Conservation (phyloP, 768 basidiomycete species). For the Hygrocybe punicea region DNA sequence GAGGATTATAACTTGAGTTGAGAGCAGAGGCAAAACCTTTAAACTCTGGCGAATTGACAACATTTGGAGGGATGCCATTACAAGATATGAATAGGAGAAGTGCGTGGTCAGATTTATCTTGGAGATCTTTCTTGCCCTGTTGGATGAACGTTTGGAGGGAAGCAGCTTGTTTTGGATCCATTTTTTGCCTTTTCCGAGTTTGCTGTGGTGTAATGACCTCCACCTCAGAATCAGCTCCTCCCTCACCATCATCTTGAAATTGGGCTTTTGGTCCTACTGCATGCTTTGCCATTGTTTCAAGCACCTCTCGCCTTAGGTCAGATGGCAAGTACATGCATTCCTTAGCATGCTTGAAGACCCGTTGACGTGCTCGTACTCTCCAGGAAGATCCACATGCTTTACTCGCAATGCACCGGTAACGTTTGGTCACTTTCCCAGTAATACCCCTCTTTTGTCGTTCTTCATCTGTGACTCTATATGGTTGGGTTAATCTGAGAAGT, state of each 20-base stretch:
- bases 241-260: background rate
- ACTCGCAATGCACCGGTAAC: slow-evolving; percentile 4
- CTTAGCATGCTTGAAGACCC: slow-evolving; percentile 7
- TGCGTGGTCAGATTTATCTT: slow-evolving; percentile 3
- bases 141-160: background rate
- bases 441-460: background rate
- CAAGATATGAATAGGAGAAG: slow-evolving; percentile 8
- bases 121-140: slow-evolving; percentile 5
- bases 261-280: background rate
- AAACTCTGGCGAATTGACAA: slow-evolving; percentile 10
- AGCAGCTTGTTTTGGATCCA: background rate
- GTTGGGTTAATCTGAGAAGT: slow-evolving; percentile 2
- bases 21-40: slow-evolving; percentile 5
- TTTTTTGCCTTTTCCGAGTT: background rate
- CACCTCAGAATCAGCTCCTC: background rate
- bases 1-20: slow-evolving; percentile 6
- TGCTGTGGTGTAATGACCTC: background rate
- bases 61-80: slow-evolving; percentile 8
- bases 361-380: background rate
- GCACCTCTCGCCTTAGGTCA: background rate
- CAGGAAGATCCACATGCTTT: slow-evolving; percentile 1
- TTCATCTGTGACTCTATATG: background rate
- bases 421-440: background rate
- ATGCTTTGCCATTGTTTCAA: slow-evolving; percentile 1
- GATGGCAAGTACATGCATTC: slow-evolving; percentile 1